Evolutionary conservation across 306 rosid genomes (phyloP), one percentile per base, ranked within the genome.

Genomic region (Sesbania bispinosa): DNA sequence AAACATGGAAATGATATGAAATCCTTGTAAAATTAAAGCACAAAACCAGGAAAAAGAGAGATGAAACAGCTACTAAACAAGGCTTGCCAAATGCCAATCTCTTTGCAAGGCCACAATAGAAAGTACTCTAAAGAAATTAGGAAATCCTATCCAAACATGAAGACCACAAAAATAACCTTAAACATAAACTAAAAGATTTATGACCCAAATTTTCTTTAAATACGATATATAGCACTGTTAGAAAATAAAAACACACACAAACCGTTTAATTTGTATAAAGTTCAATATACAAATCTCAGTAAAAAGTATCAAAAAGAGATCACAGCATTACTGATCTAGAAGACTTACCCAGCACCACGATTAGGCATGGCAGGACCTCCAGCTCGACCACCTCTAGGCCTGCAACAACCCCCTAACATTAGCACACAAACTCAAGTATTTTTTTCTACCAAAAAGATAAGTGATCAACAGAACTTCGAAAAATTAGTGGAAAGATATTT

Each of bases 311-410:
- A 3, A 71, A 1, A 6, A 41, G 21, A 61, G n/a, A 52, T 13
- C 10, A 38, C 2, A 2, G 2, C 4, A 5, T 21, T 46, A 30
- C 2, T 4, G 3, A 35, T 39, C 24, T 13, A 6, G 39, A 66
- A 58, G 18, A 59, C 85, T 82, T 83, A 92, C 97, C 92, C 91
- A 63, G 88, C 33, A 80, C 90, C 89, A 51, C 82, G 90, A 46
- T 67, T 81, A 36, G 41, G 68, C 21, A 58, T 5, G 59, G 86
- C 77, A 69, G 83, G 62, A 41, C 77, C 83, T 73, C 83, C 86
- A 71, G 32, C 74, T 30, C 59, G 88, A 27, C 85, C 88, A 26
- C 81, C 84, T 77, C 89, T 79, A 33, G 92, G 77, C 87, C 97
- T 92, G 83, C 76, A 80, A 54, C 18, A 48, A 1, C 15, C 2